Percentiles rank a stretch among this genome's conserved stretches.
Evolutionary conservation across 495 filamentous ascomycete genomes (phyloP).

Genomic region (Aspergillus saccharolyticus): DNA sequence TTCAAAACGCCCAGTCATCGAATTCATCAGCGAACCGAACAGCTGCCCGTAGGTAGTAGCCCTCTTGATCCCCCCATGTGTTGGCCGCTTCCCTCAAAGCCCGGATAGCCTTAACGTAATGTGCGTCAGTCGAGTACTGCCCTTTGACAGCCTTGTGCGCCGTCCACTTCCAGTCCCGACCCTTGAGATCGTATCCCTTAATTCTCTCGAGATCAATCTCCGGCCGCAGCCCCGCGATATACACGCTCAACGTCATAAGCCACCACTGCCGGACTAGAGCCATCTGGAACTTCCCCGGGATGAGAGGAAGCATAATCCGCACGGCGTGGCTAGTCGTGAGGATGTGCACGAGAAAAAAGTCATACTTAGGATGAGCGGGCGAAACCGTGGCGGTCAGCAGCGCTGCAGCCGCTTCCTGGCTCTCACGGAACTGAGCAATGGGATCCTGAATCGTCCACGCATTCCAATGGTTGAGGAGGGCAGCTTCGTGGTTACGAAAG

Average conservation of each 20-base stretch:
- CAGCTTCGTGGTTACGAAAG: slow-evolving; percentile 63
- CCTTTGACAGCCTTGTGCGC: slow-evolving; percentile 62
- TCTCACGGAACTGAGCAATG: slow-evolving; percentile 66
- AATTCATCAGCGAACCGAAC: slow-evolving; percentile 77
- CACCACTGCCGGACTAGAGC: slow-evolving; percentile 79
- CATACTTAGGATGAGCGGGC: slow-evolving; percentile 45
- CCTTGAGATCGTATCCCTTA: slow-evolving; percentile 51
- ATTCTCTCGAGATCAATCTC: slow-evolving; percentile 62
- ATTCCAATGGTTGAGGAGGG: slow-evolving; percentile 81
- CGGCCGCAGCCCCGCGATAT: slow-evolving; percentile 69
- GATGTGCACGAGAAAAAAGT: slow-evolving; percentile 80
- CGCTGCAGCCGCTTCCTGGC: slow-evolving; percentile 68
- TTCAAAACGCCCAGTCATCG: slow-evolving; percentile 54
- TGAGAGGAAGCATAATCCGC: slow-evolving; percentile 71
- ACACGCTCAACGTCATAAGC: slow-evolving; percentile 73
- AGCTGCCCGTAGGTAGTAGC: slow-evolving; percentile 72
- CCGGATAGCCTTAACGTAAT: slow-evolving; percentile 77
- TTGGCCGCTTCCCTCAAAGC: slow-evolving; percentile 67
- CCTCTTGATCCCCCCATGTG: slow-evolving; percentile 80
- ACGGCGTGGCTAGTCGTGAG: slow-evolving; percentile 85
- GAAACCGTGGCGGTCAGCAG: slow-evolving; percentile 60
- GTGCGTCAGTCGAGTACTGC: slow-evolving; percentile 61
- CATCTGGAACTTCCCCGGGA: slow-evolving; percentile 68
- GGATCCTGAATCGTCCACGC: slow-evolving; percentile 67
- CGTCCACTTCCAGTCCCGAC: slow-evolving; percentile 72